These are phyloP conservation scores for Cordyceps tenuipes DNA, from an alignment of 2,329 filamentous ascomycete species.

Conservation along the genomic window DNA sequence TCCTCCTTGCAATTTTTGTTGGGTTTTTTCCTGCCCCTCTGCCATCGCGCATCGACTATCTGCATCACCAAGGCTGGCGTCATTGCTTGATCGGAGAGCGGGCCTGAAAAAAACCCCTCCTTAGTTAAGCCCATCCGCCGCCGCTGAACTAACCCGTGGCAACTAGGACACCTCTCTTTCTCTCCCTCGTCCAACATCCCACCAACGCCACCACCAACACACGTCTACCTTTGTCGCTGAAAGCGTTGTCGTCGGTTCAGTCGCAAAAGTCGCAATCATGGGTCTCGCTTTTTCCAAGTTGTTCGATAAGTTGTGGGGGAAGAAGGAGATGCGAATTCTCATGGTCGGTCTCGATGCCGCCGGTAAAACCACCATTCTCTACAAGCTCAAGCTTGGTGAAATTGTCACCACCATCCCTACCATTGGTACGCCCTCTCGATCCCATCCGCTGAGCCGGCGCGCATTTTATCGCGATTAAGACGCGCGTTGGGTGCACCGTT, in stretches of 20 bases:
- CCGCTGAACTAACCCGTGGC: conserved; percentile 23
- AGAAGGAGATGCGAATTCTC: conserved; percentile 99
- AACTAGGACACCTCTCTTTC: conserved; percentile 21
- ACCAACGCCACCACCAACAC: conserved; percentile 22
- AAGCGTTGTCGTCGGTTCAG: conserved; percentile 19
- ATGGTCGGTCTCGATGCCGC: conserved; percentile 99
- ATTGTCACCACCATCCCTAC: conserved; percentile 99
- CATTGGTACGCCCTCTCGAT: conserved; percentile 58
- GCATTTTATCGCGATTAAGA: not conserved
- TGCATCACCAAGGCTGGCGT: conserved; percentile 1
- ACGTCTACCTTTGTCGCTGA: conserved; percentile 8
- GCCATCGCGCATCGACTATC: not conserved
- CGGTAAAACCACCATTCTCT: conserved; percentile 99
- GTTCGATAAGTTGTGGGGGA: conserved; percentile 93
- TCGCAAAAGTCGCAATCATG: conserved; percentile 62
- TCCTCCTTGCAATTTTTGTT: not conserved
- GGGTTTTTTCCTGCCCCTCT: not conserved
- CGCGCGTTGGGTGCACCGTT: too few relatives aligned
- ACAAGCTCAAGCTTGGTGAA: conserved; percentile 99
- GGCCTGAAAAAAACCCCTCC: conserved; percentile 13
- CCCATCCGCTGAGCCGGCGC: not conserved
- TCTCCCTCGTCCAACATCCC: conserved; percentile 16
- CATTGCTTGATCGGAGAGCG: conserved; percentile 12
- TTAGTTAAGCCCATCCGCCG: conserved; percentile 11
- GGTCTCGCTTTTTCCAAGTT: conserved; percentile 97